A percentile compares a stretch with the other conserved stretches of the same genome.
Evolutionary conservation across 345 rosid species (phyloP).

Genomic region (Populus nigra): DNA sequence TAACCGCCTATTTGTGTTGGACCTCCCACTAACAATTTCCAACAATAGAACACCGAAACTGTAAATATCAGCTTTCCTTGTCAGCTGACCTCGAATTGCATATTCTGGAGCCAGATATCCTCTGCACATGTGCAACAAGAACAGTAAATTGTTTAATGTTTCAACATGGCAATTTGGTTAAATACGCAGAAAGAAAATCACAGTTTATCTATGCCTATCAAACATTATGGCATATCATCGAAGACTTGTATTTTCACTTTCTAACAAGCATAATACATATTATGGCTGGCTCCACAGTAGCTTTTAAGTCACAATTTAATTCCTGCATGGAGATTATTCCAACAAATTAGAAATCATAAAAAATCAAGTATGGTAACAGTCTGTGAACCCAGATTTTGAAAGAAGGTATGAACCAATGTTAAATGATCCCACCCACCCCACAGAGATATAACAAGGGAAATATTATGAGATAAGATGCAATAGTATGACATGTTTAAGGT

Average conservation of each 20-base stretch:
- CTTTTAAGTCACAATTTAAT: neutral
- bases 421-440: neutral
- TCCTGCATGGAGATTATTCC: neutral
- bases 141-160: neutral
- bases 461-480: neutral
- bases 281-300: neutral
- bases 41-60: slow-evolving; percentile 65
- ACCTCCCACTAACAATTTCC: slow-evolving; percentile 66
- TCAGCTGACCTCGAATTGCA: slow-evolving; percentile 64
- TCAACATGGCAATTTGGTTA: neutral
- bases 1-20: slow-evolving; percentile 50
- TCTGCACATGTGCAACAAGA: slow-evolving; percentile 28
- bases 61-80: slow-evolving; percentile 67
- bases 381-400: neutral
- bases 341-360: neutral
- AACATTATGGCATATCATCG: neutral
- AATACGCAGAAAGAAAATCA: neutral
- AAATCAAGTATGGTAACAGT: neutral
- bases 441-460: neutral
- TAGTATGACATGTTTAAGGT: neutral
- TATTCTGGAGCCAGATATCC: slow-evolving; percentile 82
- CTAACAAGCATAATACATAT: neutral
- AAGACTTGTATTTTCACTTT: neutral
- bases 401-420: neutral
- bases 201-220: slow-evolving; percentile 1